phyloP scores from a whole-genome alignment of 2,329 filamentous ascomycete genomes.

The Fusarium agapanthi region DNA sequence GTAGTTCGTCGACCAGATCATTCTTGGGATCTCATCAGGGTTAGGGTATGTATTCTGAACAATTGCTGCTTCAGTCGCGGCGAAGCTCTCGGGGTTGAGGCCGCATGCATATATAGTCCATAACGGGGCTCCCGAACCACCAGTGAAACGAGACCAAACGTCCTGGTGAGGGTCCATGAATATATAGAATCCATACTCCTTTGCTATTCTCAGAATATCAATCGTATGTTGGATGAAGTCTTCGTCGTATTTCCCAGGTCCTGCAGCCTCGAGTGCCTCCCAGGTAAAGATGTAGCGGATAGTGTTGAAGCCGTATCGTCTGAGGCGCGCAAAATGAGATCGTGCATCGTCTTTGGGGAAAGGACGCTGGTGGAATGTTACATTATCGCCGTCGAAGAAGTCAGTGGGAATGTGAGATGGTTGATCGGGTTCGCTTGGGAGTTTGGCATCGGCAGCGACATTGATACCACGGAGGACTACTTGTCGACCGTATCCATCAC shows the following conservation, averaged over 20 bases:
- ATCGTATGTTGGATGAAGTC: constrained; percentile 94
- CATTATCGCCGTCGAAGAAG: constrained; percentile 93
- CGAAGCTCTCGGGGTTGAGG: constrained; percentile 85
- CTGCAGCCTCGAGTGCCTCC: constrained; percentile 96
- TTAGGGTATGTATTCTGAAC: constrained; percentile 94
- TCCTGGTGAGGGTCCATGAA: constrained; percentile 99
- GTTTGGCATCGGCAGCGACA: constrained; percentile 88
- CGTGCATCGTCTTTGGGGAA: constrained; percentile 86
- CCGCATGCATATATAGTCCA: constrained; percentile 98
- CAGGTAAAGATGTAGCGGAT: constrained; percentile 98
- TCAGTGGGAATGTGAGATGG: constrained; percentile 80
- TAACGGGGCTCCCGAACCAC: constrained; percentile 94
- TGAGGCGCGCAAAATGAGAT: constrained; percentile 84
- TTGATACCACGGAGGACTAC: constrained; percentile 94
- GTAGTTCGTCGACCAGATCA: constrained; percentile 99
- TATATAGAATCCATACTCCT: constrained; percentile 90
- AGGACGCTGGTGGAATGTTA: constrained; percentile 87
- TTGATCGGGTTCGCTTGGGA: constrained; percentile 80
- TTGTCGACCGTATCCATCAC: constrained; percentile 82
- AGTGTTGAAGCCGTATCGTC: constrained; percentile 92
- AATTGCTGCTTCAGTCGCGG: constrained; percentile 86
- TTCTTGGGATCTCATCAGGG: constrained; percentile 89
- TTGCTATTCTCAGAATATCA: constrained; percentile 81
- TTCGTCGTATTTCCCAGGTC: constrained; percentile 92
- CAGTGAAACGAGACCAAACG: constrained; percentile 95